Evolutionary conservation across 108 stramenopile species (phyloP).

Genomic region (Nitzschia sp.): DNA sequence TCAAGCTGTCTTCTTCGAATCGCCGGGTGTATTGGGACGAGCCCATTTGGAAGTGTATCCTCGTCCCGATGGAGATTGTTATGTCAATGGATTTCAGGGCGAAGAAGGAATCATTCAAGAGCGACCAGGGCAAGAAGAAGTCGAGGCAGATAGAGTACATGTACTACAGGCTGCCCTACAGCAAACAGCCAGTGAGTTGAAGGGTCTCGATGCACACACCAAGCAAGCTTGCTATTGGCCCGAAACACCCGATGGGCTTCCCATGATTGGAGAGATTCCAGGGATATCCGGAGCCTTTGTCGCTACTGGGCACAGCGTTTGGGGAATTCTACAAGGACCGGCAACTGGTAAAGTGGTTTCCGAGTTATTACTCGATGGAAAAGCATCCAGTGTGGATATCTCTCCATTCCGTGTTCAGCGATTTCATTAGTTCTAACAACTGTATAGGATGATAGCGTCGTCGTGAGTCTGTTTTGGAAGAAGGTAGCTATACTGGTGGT

Average conservation of each 20-base stretch:
- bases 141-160: constrained; percentile 34
- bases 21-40: background rate
- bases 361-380: constrained; percentile 64
- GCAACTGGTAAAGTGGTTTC: constrained; percentile 78
- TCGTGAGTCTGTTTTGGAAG: too few species aligned
- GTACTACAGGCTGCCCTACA: constrained; percentile 32
- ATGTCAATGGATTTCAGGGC: constrained; percentile 61
- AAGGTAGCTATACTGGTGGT: too few species aligned
- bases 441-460: too few species aligned
- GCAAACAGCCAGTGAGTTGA: constrained; percentile 20
- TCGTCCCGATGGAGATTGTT: constrained; percentile 49
- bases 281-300: constrained; percentile 55
- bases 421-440: constrained; percentile 29
- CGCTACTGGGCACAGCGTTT: constrained; percentile 81
- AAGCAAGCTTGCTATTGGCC: constrained; percentile 62
- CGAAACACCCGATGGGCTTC: constrained; percentile 65
- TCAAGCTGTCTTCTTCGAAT: constrained; percentile 55
- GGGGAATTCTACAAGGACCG: constrained; percentile 89
- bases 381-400: constrained; percentile 29
- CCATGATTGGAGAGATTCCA: constrained; percentile 72
- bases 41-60: constrained; percentile 52
- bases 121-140: constrained; percentile 52
- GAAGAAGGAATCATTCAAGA: constrained; percentile 38
- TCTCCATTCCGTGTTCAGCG: constrained; percentile 34
- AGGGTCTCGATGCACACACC: constrained; percentile 1